These are phyloP conservation scores for Periglandula ipomoeae DNA, from an alignment of 2,329 filamentous ascomycete genomes.

Conservation along the genomic window DNA sequence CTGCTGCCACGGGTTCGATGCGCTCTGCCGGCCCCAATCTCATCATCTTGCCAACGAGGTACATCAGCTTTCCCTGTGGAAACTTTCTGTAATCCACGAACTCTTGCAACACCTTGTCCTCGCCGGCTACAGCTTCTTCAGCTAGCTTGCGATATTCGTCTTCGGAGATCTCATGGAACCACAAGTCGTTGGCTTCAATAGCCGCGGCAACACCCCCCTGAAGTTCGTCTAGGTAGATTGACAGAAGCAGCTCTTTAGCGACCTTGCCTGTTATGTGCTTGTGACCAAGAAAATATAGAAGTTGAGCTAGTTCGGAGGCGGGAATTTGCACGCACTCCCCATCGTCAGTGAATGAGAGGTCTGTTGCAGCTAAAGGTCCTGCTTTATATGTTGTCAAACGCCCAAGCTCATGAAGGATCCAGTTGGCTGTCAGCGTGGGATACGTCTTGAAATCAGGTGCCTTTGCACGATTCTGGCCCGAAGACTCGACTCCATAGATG, in stretches of 20 bases:
- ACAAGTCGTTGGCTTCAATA: constrained; percentile 38
- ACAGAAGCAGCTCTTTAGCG: constrained; percentile 49
- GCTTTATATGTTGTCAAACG: constrained; percentile 49
- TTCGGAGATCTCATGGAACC: constrained; percentile 42
- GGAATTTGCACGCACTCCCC: constrained; percentile 40
- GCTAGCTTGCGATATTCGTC: constrained; percentile 41
- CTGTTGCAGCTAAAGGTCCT: constrained; percentile 21
- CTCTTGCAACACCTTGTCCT: constrained; percentile 36
- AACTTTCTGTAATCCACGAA: constrained; percentile 36
- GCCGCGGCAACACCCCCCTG: constrained; percentile 32
- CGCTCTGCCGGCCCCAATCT: constrained; percentile 41
- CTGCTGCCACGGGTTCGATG: constrained; percentile 43
- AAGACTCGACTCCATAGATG: constrained; percentile 16
- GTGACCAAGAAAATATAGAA: constrained; percentile 38
- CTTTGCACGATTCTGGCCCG: constrained; percentile 5
- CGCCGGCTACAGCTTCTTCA: constrained; percentile 31
- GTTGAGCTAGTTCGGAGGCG: constrained; percentile 37
- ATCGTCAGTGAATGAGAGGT: constrained; percentile 30
- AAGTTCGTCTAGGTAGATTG: constrained; percentile 39
- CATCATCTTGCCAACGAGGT: constrained; percentile 51
- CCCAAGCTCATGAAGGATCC: constrained; percentile 69
- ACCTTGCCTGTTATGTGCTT: constrained; percentile 46
- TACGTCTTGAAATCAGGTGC: constrained; percentile 23
- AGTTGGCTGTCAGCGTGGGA: constrained; percentile 46
- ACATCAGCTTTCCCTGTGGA: constrained; percentile 52